Evolutionary conservation across 2,329 filamentous ascomycete species (phyloP), one percentile per base, ranked within the genome.

Genomic region (Zasmidium cellare): DNA sequence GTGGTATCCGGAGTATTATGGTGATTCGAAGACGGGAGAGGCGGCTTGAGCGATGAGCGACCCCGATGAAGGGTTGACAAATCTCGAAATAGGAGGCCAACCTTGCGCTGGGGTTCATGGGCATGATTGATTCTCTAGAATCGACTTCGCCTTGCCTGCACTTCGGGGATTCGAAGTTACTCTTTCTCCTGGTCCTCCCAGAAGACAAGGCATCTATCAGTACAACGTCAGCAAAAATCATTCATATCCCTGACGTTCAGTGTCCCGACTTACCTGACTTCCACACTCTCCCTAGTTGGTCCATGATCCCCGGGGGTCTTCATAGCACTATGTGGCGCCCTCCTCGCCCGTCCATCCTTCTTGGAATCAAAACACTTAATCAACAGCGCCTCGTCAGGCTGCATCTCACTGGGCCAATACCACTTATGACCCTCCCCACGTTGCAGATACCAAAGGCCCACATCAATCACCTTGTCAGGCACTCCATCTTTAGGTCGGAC

Each of bases 311-410:
- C 22, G 18, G 23, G 47, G 7, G 22, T 51, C 35, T 2, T 3
- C n/a, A 51, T 51, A 5, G 35, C 47, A 16, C 16, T 47, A 31
- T 56, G 63, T 12, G 61, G 52, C 3, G 51, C 49, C 22, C 57
- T 44, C 31, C 56, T 57, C 31, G 61, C 61, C 5, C 28, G 11
- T 14, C 57, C 61, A 38, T 63, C 53, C 16, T 20, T 53, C 51
- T 56, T 59, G 22, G 58, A 55, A 44, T 63, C 63, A 45, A 50
- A 61, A 22, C 48, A 56, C 50, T 59, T 65, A 45, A 63, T 59
- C 48, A 65, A 46, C 20, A 61, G 49, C 24, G 56, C 56, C 48
- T 65, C 62, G 22, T 58, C 51, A 5, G 58, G 60, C 46, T 57
- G 23, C 62, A 63, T 63, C 6, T 41, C 38, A 20, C 50, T 57